Evolutionary conservation across 257 asterid genomes (phyloP), one percentile per base, ranked within the genome.

Genomic region (Euphrasia confusa): DNA sequence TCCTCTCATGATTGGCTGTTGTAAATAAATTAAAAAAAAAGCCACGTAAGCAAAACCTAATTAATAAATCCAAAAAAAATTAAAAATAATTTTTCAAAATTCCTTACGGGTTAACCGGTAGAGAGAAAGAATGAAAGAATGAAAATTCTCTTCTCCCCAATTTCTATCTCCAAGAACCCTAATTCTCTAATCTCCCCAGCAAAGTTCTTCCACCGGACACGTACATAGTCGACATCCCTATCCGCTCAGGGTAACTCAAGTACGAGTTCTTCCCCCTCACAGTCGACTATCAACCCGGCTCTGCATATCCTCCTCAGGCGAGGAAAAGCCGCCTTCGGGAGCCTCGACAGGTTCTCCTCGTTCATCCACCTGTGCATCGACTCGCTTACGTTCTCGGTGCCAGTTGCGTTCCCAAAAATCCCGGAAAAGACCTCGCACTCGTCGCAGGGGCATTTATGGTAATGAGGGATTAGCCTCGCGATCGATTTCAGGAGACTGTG

Each of bases 381-480:
- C 7, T 63, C 65, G 76, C 79, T 77, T 45, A 83, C 53, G 68
- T 83, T 83, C 21, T 74, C 72, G n/a, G 53, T 83, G 87, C 85
- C 90, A 80, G 45, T 70, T 6, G 76, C 13, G 35, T 77, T 83
- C 14, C 90, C 90, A 37, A 83, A 83, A 35, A 83, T 73, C 18
- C 90, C 87, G 0, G 83, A 83, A 61, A 74, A 74, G 7, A 83
- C 83, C 58, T 80, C 81, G 40, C 90, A 83, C 68, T 83, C 84
- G 14, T 76, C 81, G 2, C 68, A 72, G 12, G 65, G 74, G 84
- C 87, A 83, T 56, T 81, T 70, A 61, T 83, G 84, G 7, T 49
- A 66, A 33, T 87, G 83, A 5, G 90, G 87, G 21, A 83, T 48
- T 7, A 67, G 26, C 14, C 83, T 75, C 11, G 87, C 84, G 49